Percentiles rank a stretch among this genome's conserved stretches.
Evolutionary conservation across 2,329 filamentous ascomycete genomes (phyloP).

Genomic region (Diplodia corticola): DNA sequence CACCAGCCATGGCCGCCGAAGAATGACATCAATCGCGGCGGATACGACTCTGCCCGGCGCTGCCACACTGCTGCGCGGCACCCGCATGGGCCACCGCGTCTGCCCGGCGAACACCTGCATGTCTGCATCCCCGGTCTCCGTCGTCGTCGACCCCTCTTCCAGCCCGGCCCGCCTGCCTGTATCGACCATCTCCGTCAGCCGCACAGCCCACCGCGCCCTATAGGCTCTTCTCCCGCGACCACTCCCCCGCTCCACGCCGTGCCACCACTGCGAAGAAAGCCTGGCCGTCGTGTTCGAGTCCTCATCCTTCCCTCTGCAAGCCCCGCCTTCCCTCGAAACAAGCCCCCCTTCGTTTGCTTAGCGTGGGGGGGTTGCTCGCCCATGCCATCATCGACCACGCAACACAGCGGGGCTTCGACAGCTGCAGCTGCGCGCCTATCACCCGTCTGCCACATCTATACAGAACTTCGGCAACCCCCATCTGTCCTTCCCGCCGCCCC

Average conservation of each 20-base stretch:
- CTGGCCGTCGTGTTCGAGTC: neutral
- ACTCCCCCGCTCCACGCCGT: neutral
- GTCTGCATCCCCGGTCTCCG: neutral
- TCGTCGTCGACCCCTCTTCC: neutral
- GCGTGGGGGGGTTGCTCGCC: conserved; percentile 6
- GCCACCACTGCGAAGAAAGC: neutral
- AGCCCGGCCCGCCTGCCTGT: neutral
- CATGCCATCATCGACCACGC: neutral
- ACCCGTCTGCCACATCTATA: conserved; percentile 3
- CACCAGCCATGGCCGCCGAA: neutral
- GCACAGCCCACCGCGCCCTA: neutral
- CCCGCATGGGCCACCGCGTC: conserved; percentile 5
- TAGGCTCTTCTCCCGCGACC: neutral
- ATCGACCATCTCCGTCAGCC: conserved; percentile 9
- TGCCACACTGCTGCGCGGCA: conserved; percentile 6
- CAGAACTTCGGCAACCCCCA: neutral
- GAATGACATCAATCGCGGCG: neutral
- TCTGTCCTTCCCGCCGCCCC: neutral
- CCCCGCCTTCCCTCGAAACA: neutral
- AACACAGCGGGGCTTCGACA: neutral
- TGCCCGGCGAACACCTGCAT: conserved; percentile 13
- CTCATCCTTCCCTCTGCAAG: neutral
- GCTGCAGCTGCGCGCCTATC: neutral
- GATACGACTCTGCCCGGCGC: neutral
- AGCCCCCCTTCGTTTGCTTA: neutral